phyloP scores from a whole-genome alignment of 2,329 filamentous ascomycete genomes.

The Balansia obtecta region DNA sequence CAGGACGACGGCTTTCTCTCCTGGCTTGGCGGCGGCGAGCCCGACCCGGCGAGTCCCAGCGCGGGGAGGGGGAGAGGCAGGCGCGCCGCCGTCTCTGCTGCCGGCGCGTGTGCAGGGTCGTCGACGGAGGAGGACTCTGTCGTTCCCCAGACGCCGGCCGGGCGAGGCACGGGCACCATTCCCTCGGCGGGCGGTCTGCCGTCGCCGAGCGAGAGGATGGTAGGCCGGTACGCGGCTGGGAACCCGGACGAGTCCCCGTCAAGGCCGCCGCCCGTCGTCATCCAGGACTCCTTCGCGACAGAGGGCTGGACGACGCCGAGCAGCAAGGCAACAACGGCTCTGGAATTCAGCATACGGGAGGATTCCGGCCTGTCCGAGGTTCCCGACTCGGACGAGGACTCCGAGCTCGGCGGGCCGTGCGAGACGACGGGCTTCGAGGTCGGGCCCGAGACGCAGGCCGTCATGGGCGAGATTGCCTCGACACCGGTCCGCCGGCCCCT shows the following conservation, averaged over 20 bases:
- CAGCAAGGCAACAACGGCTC: no score
- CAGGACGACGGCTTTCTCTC: slow-evolving; percentile 18
- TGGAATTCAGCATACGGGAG: neutral
- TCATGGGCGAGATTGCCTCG: slow-evolving; percentile 21
- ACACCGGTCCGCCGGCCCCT: slow-evolving; percentile 17
- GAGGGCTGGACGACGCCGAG: slow-evolving; percentile 18
- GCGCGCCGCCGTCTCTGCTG: neutral
- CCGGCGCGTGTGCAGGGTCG: neutral
- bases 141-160: slow-evolving; percentile 30
- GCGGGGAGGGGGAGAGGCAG: slow-evolving; percentile 9
- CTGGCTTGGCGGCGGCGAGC: slow-evolving; percentile 16
- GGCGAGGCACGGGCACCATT: slow-evolving; percentile 18
- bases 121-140: slow-evolving; percentile 19
- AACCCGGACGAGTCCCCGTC: slow-evolving; percentile 24
- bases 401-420: no score
- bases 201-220: slow-evolving; percentile 28
- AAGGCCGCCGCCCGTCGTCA: slow-evolving; percentile 24
- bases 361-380: slow-evolving; percentile 23
- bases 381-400: slow-evolving; percentile 33
- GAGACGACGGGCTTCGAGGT: slow-evolving; percentile 14
- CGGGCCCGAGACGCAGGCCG: slow-evolving; percentile 23
- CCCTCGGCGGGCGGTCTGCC: slow-evolving; percentile 28
- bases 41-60: slow-evolving; percentile 16
- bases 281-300: slow-evolving; percentile 33
- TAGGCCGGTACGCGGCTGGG: slow-evolving; percentile 26